phyloP scores from a whole-genome alignment of 331 rosid species.

The Telfairia occidentalis region DNA sequence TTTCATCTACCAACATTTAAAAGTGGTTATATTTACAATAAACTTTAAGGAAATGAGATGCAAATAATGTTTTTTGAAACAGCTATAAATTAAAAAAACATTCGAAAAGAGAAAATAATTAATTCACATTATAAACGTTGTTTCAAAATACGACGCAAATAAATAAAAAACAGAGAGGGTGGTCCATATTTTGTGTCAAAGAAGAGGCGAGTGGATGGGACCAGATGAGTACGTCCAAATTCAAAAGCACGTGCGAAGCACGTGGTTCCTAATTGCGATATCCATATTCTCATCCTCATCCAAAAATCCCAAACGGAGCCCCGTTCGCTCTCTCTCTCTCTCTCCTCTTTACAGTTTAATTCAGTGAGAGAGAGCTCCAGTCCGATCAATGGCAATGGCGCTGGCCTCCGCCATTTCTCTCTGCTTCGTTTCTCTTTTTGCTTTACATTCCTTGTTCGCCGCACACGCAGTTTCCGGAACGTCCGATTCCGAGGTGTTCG shows the following conservation, averaged over 20 bases:
- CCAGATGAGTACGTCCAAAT: background rate
- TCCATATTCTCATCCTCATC: background rate
- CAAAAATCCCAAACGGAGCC: background rate
- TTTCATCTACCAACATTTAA: too few species aligned
- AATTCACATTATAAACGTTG: too few species aligned
- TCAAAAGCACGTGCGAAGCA: background rate
- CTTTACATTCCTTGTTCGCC: background rate
- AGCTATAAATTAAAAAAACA: too few species aligned
- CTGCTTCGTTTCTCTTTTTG: background rate
- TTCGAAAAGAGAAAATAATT: too few species aligned
- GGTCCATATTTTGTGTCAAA: background rate
- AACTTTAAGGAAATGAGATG: too few species aligned
- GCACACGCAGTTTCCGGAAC: background rate
- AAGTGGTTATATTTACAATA: too few species aligned
- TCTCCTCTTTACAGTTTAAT: background rate
- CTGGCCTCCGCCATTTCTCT: slow-evolving; percentile 5
- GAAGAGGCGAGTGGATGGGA: background rate
- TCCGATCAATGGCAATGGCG: background rate
- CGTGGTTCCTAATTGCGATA: background rate
- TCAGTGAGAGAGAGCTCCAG: background rate
- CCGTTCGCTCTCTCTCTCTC: background rate
- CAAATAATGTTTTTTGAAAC: too few species aligned
- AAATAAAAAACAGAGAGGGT: background rate
- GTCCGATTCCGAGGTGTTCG: background rate
- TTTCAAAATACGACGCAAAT: too few species aligned